Evolutionary conservation across 192 early-diverging fungal genomes (phyloP).

Genomic region (Backusella parvicylindrica): DNA sequence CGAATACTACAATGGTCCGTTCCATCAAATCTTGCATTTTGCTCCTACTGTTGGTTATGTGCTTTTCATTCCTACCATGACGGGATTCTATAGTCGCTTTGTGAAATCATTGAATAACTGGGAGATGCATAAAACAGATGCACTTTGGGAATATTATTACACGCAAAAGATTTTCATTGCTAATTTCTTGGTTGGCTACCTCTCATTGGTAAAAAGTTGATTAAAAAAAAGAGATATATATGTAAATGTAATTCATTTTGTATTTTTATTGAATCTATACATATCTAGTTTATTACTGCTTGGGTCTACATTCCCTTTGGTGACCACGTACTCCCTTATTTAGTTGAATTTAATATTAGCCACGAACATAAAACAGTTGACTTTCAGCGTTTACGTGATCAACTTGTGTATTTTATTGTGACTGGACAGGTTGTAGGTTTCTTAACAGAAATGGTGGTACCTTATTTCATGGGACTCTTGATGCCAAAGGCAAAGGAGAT

Average conservation of each 20-base stretch:
- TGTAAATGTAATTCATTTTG: background rate
- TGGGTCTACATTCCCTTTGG: constrained; percentile 87
- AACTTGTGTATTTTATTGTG: constrained; percentile 75
- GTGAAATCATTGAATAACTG: constrained; percentile 65
- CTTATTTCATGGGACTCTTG: constrained; percentile 55
- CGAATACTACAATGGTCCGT: constrained; percentile 82
- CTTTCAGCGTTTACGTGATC: constrained; percentile 50
- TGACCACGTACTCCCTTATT: constrained; percentile 55
- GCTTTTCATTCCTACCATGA: constrained; percentile 67
- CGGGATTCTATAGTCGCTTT: constrained; percentile 59
- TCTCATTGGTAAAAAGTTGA: constrained; percentile 75
- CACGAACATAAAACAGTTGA: constrained; percentile 45
- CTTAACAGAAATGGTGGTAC: constrained; percentile 70
- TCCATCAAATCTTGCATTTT: constrained; percentile 58
- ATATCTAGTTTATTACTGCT: constrained; percentile 66
- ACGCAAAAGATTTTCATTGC: constrained; percentile 87
- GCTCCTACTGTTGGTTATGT: constrained; percentile 75
- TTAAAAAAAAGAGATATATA: no score
- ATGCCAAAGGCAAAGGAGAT: constrained; percentile 25
- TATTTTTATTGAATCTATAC: background rate
- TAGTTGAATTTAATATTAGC: constrained; percentile 36
- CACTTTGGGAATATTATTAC: constrained; percentile 63
- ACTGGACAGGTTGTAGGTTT: constrained; percentile 81
- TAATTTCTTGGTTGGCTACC: constrained; percentile 76
- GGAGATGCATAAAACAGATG: constrained; percentile 80